Evolutionary conservation across 345 rosid species (phyloP).

Genomic region (Salix udensis): DNA sequence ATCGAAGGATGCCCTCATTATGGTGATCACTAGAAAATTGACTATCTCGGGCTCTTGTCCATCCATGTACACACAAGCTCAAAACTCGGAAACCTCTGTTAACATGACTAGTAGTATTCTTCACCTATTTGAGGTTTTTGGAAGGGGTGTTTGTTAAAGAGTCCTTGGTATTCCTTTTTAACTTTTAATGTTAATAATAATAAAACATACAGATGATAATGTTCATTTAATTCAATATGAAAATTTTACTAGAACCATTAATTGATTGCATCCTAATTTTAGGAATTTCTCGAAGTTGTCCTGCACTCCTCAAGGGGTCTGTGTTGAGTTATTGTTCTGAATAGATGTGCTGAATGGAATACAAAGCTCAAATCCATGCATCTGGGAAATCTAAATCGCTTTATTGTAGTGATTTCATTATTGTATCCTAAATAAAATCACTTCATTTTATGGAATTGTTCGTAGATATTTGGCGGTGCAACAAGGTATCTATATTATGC

Average conservation of each 20-base stretch:
- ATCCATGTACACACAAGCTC: background rate
- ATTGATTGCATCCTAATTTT: background rate
- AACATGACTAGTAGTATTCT: background rate
- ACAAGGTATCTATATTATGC: background rate
- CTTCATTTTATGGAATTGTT: background rate
- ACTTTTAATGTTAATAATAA: no score
- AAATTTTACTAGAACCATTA: background rate
- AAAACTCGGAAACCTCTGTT: background rate
- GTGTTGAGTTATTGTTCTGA: background rate
- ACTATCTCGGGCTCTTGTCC: background rate
- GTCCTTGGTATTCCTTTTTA: background rate
- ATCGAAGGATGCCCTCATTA: background rate
- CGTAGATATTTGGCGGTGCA: background rate
- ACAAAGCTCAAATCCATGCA: background rate
- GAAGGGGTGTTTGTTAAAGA: background rate
- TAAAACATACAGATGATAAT: background rate
- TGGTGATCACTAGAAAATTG: background rate
- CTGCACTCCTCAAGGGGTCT: background rate
- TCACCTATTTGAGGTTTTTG: background rate
- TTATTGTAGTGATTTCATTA: background rate
- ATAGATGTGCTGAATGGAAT: background rate
- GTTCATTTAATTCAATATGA: background rate
- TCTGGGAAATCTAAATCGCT: background rate
- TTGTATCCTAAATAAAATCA: background rate
- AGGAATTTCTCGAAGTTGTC: background rate